These are phyloP conservation scores for Eragrostis curvula DNA, from an alignment of 176 grass and related monocot genomes.

Conservation along the genomic window DNA sequence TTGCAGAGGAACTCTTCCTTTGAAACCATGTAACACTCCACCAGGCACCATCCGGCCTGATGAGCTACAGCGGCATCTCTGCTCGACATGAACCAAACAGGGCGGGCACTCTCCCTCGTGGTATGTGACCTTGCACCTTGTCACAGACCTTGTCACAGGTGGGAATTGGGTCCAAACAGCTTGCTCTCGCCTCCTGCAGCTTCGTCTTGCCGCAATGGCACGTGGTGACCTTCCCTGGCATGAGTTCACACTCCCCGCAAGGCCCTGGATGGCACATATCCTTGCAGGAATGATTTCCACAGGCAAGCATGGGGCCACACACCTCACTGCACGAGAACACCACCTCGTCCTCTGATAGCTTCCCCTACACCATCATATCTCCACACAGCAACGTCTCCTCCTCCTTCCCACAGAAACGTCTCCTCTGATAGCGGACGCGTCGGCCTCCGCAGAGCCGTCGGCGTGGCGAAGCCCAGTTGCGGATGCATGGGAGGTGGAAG, in stretches of 20 bases:
- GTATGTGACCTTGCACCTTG: constrained; percentile 76
- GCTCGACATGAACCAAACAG: constrained; percentile 73
- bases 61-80: constrained; percentile 81
- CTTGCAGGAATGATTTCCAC: constrained; percentile 76
- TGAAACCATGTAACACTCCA: constrained; percentile 75
- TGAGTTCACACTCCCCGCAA: constrained; percentile 70
- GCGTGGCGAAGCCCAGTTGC: constrained; percentile 91
- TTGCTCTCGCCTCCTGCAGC: constrained; percentile 61
- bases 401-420: constrained; percentile 80
- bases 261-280: constrained; percentile 81
- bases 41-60: constrained; percentile 58
- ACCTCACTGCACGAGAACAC: constrained; percentile 74
- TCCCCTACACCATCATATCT: constrained; percentile 69
- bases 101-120: constrained; percentile 75
- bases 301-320: constrained; percentile 53
- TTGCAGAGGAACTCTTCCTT: constrained; percentile 64
- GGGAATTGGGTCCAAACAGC: constrained; percentile 77
- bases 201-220: constrained; percentile 84
- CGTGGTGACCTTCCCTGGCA: constrained; percentile 67
- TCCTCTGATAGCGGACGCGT: constrained; percentile 24
- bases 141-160: constrained; percentile 77
- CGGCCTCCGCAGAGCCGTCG: constrained; percentile 41
- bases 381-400: constrained; percentile 75
- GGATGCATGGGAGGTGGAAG: constrained; percentile 91
- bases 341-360: constrained; percentile 48